Percentiles rank a stretch among this genome's conserved stretches.
These are phyloP conservation scores for Symmetrospora coprosmae DNA, from an alignment of 768 basidiomycete genomes.

Conservation along the genomic window DNA sequence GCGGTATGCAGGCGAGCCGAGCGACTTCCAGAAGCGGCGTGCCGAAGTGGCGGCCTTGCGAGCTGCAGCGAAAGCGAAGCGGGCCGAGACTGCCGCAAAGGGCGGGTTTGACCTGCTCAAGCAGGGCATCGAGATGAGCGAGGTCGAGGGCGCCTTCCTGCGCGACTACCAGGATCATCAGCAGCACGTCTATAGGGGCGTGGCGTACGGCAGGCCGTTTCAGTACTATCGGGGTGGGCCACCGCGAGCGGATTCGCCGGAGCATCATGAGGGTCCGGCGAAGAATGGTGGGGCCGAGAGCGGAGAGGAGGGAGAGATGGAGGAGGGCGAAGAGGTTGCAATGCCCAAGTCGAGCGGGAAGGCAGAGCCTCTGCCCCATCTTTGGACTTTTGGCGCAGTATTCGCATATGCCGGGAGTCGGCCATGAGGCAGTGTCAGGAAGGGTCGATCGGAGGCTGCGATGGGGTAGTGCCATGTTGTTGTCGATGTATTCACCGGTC, in stretches of 20 bases:
- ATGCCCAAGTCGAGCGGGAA: not conserved
- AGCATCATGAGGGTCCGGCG: not conserved
- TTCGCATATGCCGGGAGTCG: constrained; percentile 9
- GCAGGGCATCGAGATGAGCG: constrained; percentile 16
- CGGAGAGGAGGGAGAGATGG: not conserved
- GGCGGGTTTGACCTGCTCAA: constrained; percentile 15
- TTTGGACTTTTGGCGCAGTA: constrained; percentile 15
- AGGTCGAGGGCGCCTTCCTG: constrained; percentile 2
- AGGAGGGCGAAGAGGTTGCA: not conserved
- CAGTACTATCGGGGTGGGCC: constrained; percentile 1
- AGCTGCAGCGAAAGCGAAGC: not conserved
- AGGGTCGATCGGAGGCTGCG: too few species aligned
- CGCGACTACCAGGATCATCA: constrained; percentile 9
- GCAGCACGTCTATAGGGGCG: not conserved
- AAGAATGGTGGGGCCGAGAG: not conserved
- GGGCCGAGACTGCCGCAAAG: not conserved
- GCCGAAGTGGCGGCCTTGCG: not conserved
- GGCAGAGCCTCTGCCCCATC: constrained; percentile 16
- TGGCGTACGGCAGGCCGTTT: not conserved
- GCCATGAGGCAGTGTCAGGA: too few species aligned
- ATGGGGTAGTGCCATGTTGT: too few species aligned
- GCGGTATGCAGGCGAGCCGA: not conserved
- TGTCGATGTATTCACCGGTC: too few species aligned
- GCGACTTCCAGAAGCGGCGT: not conserved
- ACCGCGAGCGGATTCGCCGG: not conserved